A percentile compares a stretch with the other conserved stretches of the same genome.
These are phyloP conservation scores for Tubosaeta sp. DNA, from an alignment of 768 basidiomycete species.

Conservation along the genomic window DNA sequence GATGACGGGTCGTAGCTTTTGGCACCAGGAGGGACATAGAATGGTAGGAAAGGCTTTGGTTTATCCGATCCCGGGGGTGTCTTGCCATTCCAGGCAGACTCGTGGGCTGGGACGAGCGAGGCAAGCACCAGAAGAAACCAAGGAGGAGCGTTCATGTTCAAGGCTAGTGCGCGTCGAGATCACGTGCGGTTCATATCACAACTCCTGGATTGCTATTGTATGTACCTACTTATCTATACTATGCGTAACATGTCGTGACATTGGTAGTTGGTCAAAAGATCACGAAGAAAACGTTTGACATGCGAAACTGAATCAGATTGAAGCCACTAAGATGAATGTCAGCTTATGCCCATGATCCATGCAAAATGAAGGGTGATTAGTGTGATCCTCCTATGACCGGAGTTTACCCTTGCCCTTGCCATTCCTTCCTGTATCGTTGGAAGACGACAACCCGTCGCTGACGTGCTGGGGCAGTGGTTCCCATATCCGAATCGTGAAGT, in stretches of 20 bases:
- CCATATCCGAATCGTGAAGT: conserved; percentile 89
- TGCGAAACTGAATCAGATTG: conserved; percentile 18
- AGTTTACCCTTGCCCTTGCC: conserved; percentile 67
- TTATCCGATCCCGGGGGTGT: conserved; percentile 44
- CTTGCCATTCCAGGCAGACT: conserved; percentile 70
- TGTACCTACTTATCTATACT: conserved; percentile 32
- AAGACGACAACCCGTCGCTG: conserved; percentile 15
- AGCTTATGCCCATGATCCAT: conserved; percentile 26
- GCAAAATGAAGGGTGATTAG: conserved; percentile 24
- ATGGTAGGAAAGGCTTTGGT: conserved; percentile 53
- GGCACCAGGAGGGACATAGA: conserved; percentile 70
- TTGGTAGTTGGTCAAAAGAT: conserved; percentile 19
- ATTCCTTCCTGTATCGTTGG: conserved; percentile 25
- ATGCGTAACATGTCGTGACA: conserved; percentile 30
- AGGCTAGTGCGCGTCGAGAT: conserved; percentile 6
- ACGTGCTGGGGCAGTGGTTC: conserved; percentile 39
- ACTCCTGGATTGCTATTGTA: conserved; percentile 27
- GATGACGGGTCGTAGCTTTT: conserved; percentile 69
- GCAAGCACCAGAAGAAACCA: conserved; percentile 8
- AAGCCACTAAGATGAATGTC: conserved; percentile 23
- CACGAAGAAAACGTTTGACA: conserved; percentile 26
- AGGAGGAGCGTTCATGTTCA: conserved; percentile 2
- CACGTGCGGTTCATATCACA: conserved; percentile 25
- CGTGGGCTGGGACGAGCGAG: conserved; percentile 14
- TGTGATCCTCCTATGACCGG: conserved; percentile 35